Base-by-base conservation (phyloP, 2,329 filamentous ascomycete species). In the Emmonsiellopsis sp. region DNA sequence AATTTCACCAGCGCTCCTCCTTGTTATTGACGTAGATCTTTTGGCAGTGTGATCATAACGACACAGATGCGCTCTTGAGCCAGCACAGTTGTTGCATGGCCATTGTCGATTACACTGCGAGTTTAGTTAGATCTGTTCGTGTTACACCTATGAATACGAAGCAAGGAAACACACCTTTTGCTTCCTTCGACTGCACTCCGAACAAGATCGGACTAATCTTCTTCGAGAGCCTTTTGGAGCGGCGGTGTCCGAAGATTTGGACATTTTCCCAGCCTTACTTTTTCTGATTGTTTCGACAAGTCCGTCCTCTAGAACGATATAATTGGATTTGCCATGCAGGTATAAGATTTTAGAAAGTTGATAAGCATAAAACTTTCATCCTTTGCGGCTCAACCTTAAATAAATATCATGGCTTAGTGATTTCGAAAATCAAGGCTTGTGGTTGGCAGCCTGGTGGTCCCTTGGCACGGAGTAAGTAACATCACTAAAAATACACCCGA, bases 71-170 rank as follows among this genome's bases (percentile, higher is more conserved):
- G 47, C 47, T 17, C 47, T 49, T 14, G 47, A 49, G 34, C 47
- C 47, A 7, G 47, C 47, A n/a, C 47, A 49, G 36, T 49, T 49
- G n/a, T 49, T 49, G 21, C 47, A 49, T 14, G 47, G 47, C 47
- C 47, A 49, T 31, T 49, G 36, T 40, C 47, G 39, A 40, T 49
- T 49, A 14, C 47, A 49, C 47, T 49, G 47, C 17, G 36, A 17
- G 14, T 49, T 27, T 49, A 13, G 47, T 49, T 17, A 49, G 47
- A 11, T 11, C 17, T 32, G 27, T 49, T 40, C n/a, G 11, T 7
- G 13, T 5, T 5, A 49, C 13, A 36, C 32, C 21, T 13, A 49
- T 40, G 36, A 14, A 40, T 21, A 49, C 34, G 44, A 46, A 37
- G 36, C 6, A 39, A 39, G 17, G 36, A 34, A 10, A 49, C 47